Percentiles rank a stretch among this genome's conserved stretches.
Evolutionary conservation across 2,329 filamentous ascomycete genomes (phyloP).

Genomic region (Coccinonectria pachysandricola): DNA sequence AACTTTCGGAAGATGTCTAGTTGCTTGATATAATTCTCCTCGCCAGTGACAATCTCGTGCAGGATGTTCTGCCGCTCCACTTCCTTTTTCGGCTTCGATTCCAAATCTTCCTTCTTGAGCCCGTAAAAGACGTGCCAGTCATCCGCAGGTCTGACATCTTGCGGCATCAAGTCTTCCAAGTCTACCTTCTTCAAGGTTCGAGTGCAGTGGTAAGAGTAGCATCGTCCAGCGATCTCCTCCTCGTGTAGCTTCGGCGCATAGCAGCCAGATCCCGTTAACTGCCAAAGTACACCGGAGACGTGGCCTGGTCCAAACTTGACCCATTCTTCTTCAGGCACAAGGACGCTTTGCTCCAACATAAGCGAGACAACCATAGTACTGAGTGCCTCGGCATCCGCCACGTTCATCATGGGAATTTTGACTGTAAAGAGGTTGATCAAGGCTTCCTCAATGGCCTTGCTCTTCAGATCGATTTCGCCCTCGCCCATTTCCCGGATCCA

Average conservation of each 20-base stretch:
- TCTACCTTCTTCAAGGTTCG: slow-evolving; percentile 92
- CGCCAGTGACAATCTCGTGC: slow-evolving; percentile 89
- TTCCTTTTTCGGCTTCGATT: slow-evolving; percentile 69
- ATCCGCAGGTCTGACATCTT: slow-evolving; percentile 55
- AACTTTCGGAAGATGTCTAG: slow-evolving; percentile 76
- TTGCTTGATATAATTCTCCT: slow-evolving; percentile 84
- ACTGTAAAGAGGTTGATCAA: slow-evolving; percentile 81
- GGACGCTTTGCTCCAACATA: slow-evolving; percentile 68
- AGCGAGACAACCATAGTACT: slow-evolving; percentile 65
- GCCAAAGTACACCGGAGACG: slow-evolving; percentile 85
- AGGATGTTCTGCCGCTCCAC: slow-evolving; percentile 87
- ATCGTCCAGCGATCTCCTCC: slow-evolving; percentile 58
- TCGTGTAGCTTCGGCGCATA: slow-evolving; percentile 81
- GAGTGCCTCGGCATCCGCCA: slow-evolving; percentile 85
- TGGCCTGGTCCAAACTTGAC: slow-evolving; percentile 76
- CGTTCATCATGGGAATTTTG: slow-evolving; percentile 97
- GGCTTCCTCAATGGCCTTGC: slow-evolving; percentile 76
- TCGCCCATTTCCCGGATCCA: slow-evolving; percentile 89
- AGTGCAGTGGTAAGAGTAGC: slow-evolving; percentile 90
- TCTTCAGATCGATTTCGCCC: slow-evolving; percentile 78
- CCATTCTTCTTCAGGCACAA: slow-evolving; percentile 93
- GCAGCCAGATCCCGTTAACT: slow-evolving; percentile 83
- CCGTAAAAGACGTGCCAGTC: slow-evolving; percentile 90
- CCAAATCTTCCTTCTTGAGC: slow-evolving; percentile 65
- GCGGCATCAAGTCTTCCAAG: slow-evolving; percentile 60